A percentile compares a stretch with the other conserved stretches of the same genome.
Evolutionary conservation across 2,329 filamentous ascomycete genomes (phyloP).

Genomic region (Diaporthe vexans): DNA sequence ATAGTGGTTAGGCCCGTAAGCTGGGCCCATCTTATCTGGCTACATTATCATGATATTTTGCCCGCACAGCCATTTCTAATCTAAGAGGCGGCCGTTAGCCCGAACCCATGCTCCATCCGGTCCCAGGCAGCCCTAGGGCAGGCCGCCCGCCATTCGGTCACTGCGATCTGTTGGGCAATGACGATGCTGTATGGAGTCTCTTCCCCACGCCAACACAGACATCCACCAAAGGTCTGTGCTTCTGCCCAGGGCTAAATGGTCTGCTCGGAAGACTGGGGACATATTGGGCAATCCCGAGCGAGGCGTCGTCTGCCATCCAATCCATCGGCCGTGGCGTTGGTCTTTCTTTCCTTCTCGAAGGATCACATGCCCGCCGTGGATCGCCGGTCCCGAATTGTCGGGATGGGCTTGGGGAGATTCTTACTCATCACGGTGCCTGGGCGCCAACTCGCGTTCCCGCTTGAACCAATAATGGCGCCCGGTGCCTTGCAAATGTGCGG

Average conservation of each 20-base stretch:
- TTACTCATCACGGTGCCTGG: conserved; percentile 22
- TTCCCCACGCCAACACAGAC: conserved; percentile 28
- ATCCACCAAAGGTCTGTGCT: conserved; percentile 28
- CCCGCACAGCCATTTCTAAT: conserved; percentile 31
- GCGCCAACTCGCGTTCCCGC: conserved; percentile 13
- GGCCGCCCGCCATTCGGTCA: neutral
- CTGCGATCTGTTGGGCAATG: conserved; percentile 10
- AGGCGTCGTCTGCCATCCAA: conserved; percentile 19
- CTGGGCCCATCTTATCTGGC: conserved; percentile 22
- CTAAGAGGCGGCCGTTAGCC: conserved; percentile 23
- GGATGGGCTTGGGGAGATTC: conserved; percentile 29
- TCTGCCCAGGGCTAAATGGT: neutral
- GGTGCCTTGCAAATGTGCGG: conserved; percentile 18
- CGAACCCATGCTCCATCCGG: conserved; percentile 16
- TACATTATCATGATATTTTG: neutral
- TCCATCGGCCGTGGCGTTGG: conserved; percentile 20
- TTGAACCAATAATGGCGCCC: conserved; percentile 2
- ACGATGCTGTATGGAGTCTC: conserved; percentile 1
- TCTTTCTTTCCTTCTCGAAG: conserved; percentile 21
- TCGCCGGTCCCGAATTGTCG: conserved; percentile 30
- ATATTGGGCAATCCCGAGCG: conserved; percentile 25
- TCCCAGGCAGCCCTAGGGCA: conserved; percentile 12
- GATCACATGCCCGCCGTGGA: conserved; percentile 23
- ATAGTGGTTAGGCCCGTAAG: conserved; percentile 21
- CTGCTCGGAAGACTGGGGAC: conserved; percentile 16